phyloP scores from a whole-genome alignment of 805 yeast species.

The Suhomyces sp. region DNA sequence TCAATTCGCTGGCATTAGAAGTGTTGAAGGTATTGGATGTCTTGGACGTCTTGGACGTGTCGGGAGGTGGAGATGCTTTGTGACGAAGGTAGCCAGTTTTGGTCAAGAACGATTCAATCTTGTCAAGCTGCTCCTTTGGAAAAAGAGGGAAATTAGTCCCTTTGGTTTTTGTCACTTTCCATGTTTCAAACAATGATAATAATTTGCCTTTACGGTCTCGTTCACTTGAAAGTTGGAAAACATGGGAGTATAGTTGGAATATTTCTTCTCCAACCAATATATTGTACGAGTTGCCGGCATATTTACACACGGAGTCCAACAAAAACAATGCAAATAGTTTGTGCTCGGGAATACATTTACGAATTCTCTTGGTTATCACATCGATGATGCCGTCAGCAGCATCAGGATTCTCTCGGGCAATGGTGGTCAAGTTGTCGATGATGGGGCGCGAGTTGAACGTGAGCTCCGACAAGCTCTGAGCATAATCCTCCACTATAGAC shows the following conservation, averaged over 20 bases:
- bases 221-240: slow-evolving; percentile 78
- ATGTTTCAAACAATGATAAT: slow-evolving; percentile 76
- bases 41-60: not conserved
- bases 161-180: slow-evolving; percentile 69
- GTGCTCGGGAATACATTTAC: slow-evolving; percentile 74
- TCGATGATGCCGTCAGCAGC: slow-evolving; percentile 75
- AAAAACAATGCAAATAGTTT: slow-evolving; percentile 83
- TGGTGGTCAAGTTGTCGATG: slow-evolving; percentile 75
- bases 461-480: slow-evolving; percentile 65
- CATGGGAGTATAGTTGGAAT: slow-evolving; percentile 66
- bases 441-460: slow-evolving; percentile 90
- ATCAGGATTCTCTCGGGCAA: slow-evolving; percentile 81
- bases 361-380: slow-evolving; percentile 71
- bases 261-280: slow-evolving; percentile 67
- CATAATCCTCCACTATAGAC: slow-evolving; percentile 51
- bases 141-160: slow-evolving; percentile 68
- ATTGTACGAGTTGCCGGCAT: slow-evolving; percentile 88
- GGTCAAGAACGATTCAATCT: slow-evolving; percentile 67
- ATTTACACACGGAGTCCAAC: slow-evolving; percentile 88
- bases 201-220: slow-evolving; percentile 63
- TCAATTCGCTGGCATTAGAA: not conserved
- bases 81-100: slow-evolving; percentile 25
- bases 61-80: not conserved
- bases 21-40: not conserved
- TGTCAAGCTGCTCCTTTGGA: slow-evolving; percentile 62